A percentile compares a stretch with the other conserved stretches of the same genome.
These are phyloP conservation scores for Raffaelea ambrosiae DNA, from an alignment of 2,329 filamentous ascomycete species.

Conservation along the genomic window DNA sequence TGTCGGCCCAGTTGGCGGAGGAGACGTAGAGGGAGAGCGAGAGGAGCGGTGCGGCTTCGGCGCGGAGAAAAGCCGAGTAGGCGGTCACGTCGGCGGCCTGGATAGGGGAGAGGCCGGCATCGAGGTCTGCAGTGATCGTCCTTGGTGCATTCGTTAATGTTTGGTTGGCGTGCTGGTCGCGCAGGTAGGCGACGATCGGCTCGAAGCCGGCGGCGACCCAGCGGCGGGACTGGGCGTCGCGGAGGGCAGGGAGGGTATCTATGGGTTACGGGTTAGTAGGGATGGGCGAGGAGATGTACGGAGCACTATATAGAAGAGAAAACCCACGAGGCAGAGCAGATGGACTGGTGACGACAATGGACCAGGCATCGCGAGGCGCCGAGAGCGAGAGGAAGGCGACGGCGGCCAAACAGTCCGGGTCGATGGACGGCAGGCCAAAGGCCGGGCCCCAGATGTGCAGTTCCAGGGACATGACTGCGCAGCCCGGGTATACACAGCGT, in stretches of 20 bases:
- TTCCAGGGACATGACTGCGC: constrained; percentile 43
- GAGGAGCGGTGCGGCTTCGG: constrained; percentile 67
- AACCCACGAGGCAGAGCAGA: constrained; percentile 47
- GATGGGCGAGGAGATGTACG: too few species aligned
- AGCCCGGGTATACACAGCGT: too few species aligned
- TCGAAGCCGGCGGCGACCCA: constrained; percentile 54
- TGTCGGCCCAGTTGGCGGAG: constrained; percentile 72
- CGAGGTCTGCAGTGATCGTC: constrained; percentile 23
- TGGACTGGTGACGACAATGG: constrained; percentile 63
- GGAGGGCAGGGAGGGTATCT: constrained; percentile 49
- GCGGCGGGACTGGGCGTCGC: constrained; percentile 36
- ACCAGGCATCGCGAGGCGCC: constrained; percentile 50
- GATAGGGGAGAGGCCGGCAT: constrained; percentile 27
- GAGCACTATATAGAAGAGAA: constrained; percentile 1
- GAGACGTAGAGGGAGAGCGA: constrained; percentile 87
- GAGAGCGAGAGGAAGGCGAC: constrained; percentile 67
- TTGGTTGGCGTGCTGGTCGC: too few species aligned
- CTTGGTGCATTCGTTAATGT: constrained; percentile 26
- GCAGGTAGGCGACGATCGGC: constrained; percentile 50
- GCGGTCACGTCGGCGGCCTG: constrained; percentile 40
- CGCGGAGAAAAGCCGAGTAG: constrained; percentile 61
- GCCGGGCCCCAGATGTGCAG: constrained; percentile 88
- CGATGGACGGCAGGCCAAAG: constrained; percentile 82
- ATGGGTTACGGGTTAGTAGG: neutral
- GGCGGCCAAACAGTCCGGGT: constrained; percentile 79